phyloP scores from a whole-genome alignment of 768 basidiomycete species.

The Pisolithus sp. region DNA sequence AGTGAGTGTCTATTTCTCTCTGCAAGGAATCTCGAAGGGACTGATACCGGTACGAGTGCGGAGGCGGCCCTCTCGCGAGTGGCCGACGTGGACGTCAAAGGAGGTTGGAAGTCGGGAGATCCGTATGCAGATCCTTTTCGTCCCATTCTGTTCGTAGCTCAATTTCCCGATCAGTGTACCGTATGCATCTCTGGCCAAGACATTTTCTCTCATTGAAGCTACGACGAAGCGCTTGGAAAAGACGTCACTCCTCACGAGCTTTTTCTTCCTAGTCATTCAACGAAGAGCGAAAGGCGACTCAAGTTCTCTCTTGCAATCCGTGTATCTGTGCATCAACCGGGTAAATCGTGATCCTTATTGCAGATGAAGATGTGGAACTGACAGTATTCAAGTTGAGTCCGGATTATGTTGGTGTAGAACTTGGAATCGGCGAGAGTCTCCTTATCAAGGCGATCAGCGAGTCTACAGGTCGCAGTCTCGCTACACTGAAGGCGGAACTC shows the following conservation, averaged over 20 bases:
- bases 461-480: conserved; percentile 83
- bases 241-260: conserved; percentile 78
- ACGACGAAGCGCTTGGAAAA: conserved; percentile 97
- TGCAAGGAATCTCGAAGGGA: background rate
- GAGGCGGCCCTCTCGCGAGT: conserved; percentile 56
- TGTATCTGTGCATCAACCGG: conserved; percentile 96
- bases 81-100: conserved; percentile 67
- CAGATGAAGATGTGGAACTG: background rate
- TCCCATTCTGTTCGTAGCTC: background rate
- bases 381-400: conserved; percentile 64
- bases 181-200: conserved; percentile 85
- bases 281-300: conserved; percentile 71
- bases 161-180: conserved; percentile 57
- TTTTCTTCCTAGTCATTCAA: conserved; percentile 85
- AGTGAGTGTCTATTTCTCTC: conserved; percentile 33
- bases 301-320: conserved; percentile 73
- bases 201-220: conserved; percentile 83
- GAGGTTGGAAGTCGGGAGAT: conserved; percentile 79
- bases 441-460: conserved; percentile 94
- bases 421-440: conserved; percentile 93
- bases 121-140: conserved; percentile 49
- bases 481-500: conserved; percentile 82
- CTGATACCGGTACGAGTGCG: conserved; percentile 39
- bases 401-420: conserved; percentile 90
- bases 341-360: conserved; percentile 37